phyloP scores from a whole-genome alignment of 2,329 filamentous ascomycete genomes.

The Hymenoscyphus scutula region DNA sequence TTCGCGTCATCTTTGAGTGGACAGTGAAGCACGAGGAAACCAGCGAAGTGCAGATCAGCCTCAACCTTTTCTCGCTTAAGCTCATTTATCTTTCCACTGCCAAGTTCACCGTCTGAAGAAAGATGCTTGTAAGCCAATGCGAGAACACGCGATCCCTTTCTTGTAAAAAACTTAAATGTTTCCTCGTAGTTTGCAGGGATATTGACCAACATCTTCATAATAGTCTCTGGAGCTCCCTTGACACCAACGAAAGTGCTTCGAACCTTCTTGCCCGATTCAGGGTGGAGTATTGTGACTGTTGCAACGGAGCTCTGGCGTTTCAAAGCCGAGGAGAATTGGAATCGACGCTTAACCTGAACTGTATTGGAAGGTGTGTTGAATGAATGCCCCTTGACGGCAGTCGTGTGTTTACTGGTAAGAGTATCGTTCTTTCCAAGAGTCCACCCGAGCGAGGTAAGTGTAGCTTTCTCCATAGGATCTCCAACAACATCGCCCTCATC shows the following conservation, averaged over 20 bases:
- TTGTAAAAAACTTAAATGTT: slow-evolving; percentile 96
- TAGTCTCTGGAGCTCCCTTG: slow-evolving; percentile 96
- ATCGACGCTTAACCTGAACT: slow-evolving; percentile 92
- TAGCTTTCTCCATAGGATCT: slow-evolving; percentile 99
- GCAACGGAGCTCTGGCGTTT: slow-evolving; percentile 96
- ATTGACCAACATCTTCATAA: slow-evolving; percentile 84
- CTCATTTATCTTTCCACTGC: slow-evolving; percentile 83
- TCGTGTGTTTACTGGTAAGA: slow-evolving; percentile 64
- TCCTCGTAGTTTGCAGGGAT: slow-evolving; percentile 90
- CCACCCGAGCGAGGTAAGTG: slow-evolving; percentile 86
- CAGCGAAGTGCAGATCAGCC: slow-evolving; percentile 79
- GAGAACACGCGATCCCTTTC: slow-evolving; percentile 90
- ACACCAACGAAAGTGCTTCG: slow-evolving; percentile 90
- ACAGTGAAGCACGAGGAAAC: slow-evolving; percentile 92
- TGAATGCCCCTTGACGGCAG: slow-evolving; percentile 44
- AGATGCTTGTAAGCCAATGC: slow-evolving; percentile 93
- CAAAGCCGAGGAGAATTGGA: slow-evolving; percentile 95
- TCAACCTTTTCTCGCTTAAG: slow-evolving; percentile 93
- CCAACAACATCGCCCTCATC: slow-evolving; percentile 97
- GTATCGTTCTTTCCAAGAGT: slow-evolving; percentile 85
- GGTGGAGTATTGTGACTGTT: slow-evolving; percentile 70
- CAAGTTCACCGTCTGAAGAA: slow-evolving; percentile 75
- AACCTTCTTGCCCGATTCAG: slow-evolving; percentile 69
- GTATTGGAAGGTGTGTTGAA: slow-evolving; percentile 60
- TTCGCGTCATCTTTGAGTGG: slow-evolving; percentile 96